phyloP scores from a whole-genome alignment of 179 eudicot species.

The Dionaea muscipula region DNA sequence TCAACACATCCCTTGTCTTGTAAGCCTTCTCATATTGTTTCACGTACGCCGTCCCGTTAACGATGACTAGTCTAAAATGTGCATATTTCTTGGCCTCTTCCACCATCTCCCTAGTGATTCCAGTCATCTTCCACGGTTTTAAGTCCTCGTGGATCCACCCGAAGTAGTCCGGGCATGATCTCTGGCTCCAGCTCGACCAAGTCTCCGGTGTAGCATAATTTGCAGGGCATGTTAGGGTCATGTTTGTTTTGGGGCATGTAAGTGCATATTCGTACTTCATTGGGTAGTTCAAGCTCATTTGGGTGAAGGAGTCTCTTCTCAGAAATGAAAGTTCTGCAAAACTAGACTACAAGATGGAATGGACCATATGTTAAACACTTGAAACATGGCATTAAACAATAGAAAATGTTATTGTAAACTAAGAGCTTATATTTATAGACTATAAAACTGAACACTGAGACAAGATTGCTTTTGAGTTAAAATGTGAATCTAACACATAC shows the following conservation, averaged over 20 bases:
- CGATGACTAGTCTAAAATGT: conserved; percentile 9
- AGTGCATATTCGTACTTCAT: background rate
- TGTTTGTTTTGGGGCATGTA: conserved; percentile 1
- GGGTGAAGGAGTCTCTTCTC: background rate
- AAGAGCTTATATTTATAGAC: no score
- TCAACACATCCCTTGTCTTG: conserved; percentile 12
- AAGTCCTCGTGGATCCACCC: conserved; percentile 17
- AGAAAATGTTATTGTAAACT: background rate
- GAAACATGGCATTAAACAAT: no score
- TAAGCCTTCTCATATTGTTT: conserved; percentile 9
- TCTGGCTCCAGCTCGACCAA: background rate
- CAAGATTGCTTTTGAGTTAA: no score
- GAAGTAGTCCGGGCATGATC: conserved; percentile 12
- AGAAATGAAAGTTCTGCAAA: conserved; percentile 2
- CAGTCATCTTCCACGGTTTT: conserved; percentile 12
- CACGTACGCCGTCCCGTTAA: conserved; percentile 15
- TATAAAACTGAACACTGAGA: no score
- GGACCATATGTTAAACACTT: background rate
- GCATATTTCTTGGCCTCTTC: background rate
- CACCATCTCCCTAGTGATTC: conserved; percentile 10
- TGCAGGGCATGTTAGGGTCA: conserved; percentile 13
- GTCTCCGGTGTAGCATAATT: conserved; percentile 19
- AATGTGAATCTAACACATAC: no score
- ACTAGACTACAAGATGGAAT: background rate
- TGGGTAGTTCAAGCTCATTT: background rate